Evolutionary conservation across 768 basidiomycete genomes (phyloP).

Genomic region (Phylloporus sp.): DNA sequence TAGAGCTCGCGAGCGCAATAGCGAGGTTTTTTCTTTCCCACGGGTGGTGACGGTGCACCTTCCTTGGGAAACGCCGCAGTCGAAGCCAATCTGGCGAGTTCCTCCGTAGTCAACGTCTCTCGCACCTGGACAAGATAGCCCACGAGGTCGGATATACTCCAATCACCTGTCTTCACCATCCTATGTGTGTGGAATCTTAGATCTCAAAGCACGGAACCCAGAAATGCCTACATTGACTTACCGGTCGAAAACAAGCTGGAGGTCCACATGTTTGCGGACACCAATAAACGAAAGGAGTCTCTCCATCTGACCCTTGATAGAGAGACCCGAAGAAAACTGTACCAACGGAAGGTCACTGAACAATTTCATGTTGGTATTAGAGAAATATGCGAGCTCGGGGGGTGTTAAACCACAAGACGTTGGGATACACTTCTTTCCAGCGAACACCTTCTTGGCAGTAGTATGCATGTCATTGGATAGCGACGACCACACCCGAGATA

Average conservation of each 20-base stretch:
- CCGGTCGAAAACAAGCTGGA: constrained; percentile 92
- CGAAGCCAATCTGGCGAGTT: constrained; percentile 52
- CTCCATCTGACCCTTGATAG: constrained; percentile 69
- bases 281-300: constrained; percentile 69
- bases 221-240: constrained; percentile 26
- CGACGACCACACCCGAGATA: constrained; percentile 72
- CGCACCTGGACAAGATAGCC: constrained; percentile 86
- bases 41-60: constrained; percentile 16
- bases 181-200: constrained; percentile 33
- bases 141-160: constrained; percentile 81
- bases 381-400: constrained; percentile 77
- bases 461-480: constrained; percentile 45
- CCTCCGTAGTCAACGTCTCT: constrained; percentile 51
- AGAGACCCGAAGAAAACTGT: constrained; percentile 56
- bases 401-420: constrained; percentile 58
- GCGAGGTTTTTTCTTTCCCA: constrained; percentile 40
- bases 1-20: constrained; percentile 74
- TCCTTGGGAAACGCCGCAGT: constrained; percentile 78
- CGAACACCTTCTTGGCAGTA: constrained; percentile 40
- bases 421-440: constrained; percentile 46
- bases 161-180: constrained; percentile 87
- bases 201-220: background rate
- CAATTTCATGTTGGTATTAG: constrained; percentile 65
- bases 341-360: constrained; percentile 89
- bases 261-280: constrained; percentile 86